Percentiles rank a stretch among this genome's conserved stretches.
These are phyloP conservation scores for Gryganskiella cystojenkinii DNA, from an alignment of 192 early-diverging fungal genomes.

Conservation along the genomic window DNA sequence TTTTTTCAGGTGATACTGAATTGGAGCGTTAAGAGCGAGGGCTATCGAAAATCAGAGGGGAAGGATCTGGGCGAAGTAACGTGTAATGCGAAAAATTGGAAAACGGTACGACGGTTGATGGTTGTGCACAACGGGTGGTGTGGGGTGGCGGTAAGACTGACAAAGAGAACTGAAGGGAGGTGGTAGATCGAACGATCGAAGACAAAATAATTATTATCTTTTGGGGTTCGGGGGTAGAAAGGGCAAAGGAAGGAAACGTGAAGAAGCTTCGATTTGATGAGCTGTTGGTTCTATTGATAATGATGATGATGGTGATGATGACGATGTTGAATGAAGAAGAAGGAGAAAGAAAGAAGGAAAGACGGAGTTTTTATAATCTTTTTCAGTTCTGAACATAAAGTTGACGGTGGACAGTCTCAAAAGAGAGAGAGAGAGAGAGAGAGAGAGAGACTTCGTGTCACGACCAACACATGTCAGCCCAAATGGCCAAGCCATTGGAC, in stretches of 20 bases:
- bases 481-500: no score
- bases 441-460: no score
- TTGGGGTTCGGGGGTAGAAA: background rate
- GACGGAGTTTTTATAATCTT: background rate
- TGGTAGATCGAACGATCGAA: slow-evolving; percentile 10
- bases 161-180: background rate
- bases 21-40: background rate
- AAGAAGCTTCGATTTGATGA: background rate
- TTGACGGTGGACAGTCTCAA: no score
- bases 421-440: no score
- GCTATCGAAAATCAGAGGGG: background rate
- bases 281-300: background rate
- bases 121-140: no score
- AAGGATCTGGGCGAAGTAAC: background rate
- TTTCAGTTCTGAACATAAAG: no score
- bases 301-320: background rate
- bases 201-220: slow-evolving; percentile 38
- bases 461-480: no score
- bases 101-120: no score
- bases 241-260: background rate
- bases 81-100: no score
- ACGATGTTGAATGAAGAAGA: background rate
- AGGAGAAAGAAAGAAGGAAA: slow-evolving; percentile 6
- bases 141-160: background rate
- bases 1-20: no score